Conservation (phyloP, 2,329 filamentous ascomycete species). For the Emmonsiellopsis sp. region DNA sequence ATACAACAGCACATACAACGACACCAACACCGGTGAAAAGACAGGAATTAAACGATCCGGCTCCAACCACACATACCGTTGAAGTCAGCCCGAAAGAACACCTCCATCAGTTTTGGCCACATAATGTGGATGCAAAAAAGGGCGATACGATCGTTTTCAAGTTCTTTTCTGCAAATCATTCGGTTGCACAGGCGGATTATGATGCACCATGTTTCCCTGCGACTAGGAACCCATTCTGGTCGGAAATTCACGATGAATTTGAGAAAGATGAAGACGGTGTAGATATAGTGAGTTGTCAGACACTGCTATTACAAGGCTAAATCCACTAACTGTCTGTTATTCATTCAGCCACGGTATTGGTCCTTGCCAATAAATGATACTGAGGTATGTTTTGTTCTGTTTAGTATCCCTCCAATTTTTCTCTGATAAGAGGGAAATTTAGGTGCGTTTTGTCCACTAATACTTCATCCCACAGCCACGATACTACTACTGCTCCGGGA, state of each 20-base stretch:
- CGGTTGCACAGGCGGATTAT: constrained; percentile 53
- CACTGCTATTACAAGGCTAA: no score
- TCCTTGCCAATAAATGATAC: constrained; percentile 48
- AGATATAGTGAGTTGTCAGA: constrained; percentile 9
- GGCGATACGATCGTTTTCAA: constrained; percentile 40
- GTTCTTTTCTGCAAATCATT: constrained; percentile 56
- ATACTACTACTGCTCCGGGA: constrained; percentile 57
- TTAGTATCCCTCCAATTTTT: neutral
- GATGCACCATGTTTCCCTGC: constrained; percentile 54
- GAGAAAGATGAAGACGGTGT: constrained; percentile 37
- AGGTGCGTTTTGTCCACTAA: neutral
- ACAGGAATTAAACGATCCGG: neutral
- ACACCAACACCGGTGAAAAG: neutral
- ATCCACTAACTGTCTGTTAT: no score
- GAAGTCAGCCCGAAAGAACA: constrained; percentile 23
- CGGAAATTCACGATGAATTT: constrained; percentile 34
- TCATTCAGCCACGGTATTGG: constrained; percentile 26
- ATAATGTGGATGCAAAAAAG: constrained; percentile 19
- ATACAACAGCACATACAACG: neutral
- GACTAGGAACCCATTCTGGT: constrained; percentile 18
- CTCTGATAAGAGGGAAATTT: neutral
- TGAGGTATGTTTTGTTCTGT: constrained; percentile 19
- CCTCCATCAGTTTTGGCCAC: constrained; percentile 24
- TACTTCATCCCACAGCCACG: constrained; percentile 35
- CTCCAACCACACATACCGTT: constrained; percentile 21